Evolutionary conservation across 495 filamentous ascomycete species (phyloP).

Genomic region (Aspergillus campestris): DNA sequence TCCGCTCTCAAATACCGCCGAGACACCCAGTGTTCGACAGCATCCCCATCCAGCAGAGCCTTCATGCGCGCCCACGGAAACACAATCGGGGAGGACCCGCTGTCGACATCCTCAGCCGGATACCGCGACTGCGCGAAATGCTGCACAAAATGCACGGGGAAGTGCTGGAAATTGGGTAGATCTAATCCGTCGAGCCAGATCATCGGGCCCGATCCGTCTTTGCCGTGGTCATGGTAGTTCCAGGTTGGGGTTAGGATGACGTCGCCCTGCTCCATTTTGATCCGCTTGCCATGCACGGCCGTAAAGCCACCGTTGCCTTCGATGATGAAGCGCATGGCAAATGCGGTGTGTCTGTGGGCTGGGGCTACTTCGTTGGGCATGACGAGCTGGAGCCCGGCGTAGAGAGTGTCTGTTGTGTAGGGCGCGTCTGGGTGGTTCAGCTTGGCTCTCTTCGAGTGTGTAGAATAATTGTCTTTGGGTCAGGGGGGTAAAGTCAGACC

Average conservation of each 20-base stretch:
- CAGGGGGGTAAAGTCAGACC: conserved; percentile 15
- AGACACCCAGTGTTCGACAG: conserved; percentile 15
- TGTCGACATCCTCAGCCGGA: conserved; percentile 33
- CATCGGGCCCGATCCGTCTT: conserved; percentile 41
- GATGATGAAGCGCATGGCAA: conserved; percentile 45
- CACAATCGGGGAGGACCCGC: conserved; percentile 24
- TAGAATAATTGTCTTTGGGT: neutral
- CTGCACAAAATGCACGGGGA: conserved; percentile 43
- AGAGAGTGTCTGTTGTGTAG: conserved; percentile 45
- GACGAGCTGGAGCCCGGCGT: conserved; percentile 42
- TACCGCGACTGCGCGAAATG: conserved; percentile 34
- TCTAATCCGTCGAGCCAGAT: conserved; percentile 45
- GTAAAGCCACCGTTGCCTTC: conserved; percentile 42
- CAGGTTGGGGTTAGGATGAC: conserved; percentile 44
- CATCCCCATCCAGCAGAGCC: conserved; percentile 16
- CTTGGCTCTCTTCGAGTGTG: neutral
- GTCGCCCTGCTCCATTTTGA: conserved; percentile 39
- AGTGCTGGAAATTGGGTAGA: conserved; percentile 34
- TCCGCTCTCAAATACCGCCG: conserved; percentile 24
- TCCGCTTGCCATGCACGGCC: conserved; percentile 37
- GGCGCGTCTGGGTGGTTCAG: conserved; percentile 25
- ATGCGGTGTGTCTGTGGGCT: conserved; percentile 42
- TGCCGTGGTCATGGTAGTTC: conserved; percentile 45
- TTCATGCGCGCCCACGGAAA: conserved; percentile 36
- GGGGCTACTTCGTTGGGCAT: conserved; percentile 41